Percentiles rank a stretch among this genome's conserved stretches.
Evolutionary conservation across 2,329 filamentous ascomycete genomes (phyloP).

Genomic region (Apiospora saccharicola): DNA sequence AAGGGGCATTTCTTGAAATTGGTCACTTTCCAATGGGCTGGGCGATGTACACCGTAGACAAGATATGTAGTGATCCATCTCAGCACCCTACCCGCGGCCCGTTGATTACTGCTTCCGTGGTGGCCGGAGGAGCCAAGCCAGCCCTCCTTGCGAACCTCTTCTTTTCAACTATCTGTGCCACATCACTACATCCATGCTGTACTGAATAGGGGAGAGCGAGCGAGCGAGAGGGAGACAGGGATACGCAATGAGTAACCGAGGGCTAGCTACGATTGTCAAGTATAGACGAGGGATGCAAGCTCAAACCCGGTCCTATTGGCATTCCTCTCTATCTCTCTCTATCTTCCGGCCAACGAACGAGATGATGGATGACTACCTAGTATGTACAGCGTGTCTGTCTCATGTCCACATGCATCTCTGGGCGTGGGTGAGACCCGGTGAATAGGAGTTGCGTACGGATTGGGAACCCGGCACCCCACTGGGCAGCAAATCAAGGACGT

Average conservation of each 20-base stretch:
- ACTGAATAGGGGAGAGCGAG: too few relatives aligned
- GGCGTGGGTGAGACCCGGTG: conserved; percentile 7
- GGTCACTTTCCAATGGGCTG: background rate
- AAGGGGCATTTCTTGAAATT: background rate
- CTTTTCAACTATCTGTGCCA: background rate
- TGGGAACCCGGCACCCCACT: background rate
- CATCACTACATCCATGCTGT: too few relatives aligned
- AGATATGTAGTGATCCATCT: background rate
- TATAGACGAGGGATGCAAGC: conserved; percentile 8
- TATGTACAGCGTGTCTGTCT: conserved; percentile 11
- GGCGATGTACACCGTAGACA: background rate
- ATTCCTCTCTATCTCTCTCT: too few relatives aligned
- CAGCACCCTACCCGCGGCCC: background rate
- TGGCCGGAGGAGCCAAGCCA: background rate
- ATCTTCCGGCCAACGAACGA: background rate
- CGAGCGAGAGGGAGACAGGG: background rate
- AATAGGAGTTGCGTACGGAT: background rate
- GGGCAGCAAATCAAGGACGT: conserved; percentile 20
- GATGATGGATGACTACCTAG: background rate
- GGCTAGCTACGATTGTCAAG: background rate
- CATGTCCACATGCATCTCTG: background rate
- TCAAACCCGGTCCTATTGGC: conserved; percentile 2
- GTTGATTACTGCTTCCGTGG: background rate
- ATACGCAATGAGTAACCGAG: background rate
- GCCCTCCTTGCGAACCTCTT: background rate